phyloP scores from a whole-genome alignment of 2,329 filamentous ascomycete species.

The Chaetomiaceae sp. region DNA sequence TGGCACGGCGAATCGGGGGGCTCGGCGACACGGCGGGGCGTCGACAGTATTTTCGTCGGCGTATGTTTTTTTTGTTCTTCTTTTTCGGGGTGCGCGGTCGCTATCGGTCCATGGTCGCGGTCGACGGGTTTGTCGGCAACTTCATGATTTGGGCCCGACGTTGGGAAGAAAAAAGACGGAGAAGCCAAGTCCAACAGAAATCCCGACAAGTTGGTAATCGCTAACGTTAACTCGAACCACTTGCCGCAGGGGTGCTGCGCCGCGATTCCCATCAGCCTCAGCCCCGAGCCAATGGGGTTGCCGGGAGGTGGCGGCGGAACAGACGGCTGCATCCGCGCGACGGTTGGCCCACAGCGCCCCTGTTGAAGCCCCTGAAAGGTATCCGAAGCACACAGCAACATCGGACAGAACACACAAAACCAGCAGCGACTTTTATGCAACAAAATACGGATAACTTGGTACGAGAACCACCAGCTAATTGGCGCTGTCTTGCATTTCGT shows the following conservation, averaged over 20 bases:
- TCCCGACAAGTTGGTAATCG: constrained; percentile 7
- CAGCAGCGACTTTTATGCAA: too few relatives aligned
- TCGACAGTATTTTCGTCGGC: too few relatives aligned
- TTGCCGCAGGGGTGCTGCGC: constrained; percentile 6
- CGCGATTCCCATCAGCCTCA: constrained; percentile 3
- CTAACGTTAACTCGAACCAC: constrained; percentile 5
- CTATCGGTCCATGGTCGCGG: constrained; percentile 2
- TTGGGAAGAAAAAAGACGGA: background rate
- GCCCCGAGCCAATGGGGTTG: background rate
- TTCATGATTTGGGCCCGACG: background rate
- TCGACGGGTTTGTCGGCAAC: too few relatives aligned
- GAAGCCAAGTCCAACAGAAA: constrained; percentile 9
- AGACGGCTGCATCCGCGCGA: constrained; percentile 1
- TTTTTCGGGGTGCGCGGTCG: background rate
- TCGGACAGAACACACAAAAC: too few relatives aligned
- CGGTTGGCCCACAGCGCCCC: background rate
- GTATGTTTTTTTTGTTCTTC: too few relatives aligned
- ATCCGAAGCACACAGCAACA: too few relatives aligned
- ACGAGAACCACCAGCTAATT: too few relatives aligned
- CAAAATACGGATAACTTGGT: too few relatives aligned
- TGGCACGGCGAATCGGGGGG: background rate
- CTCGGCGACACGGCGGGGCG: too few relatives aligned
- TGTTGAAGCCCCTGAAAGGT: constrained; percentile 1
- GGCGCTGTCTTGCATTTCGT: too few relatives aligned
- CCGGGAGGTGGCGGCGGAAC: background rate